Conservation (phyloP, 192 early-diverging fungal species). For the Neocallimastix lanati region DNA sequence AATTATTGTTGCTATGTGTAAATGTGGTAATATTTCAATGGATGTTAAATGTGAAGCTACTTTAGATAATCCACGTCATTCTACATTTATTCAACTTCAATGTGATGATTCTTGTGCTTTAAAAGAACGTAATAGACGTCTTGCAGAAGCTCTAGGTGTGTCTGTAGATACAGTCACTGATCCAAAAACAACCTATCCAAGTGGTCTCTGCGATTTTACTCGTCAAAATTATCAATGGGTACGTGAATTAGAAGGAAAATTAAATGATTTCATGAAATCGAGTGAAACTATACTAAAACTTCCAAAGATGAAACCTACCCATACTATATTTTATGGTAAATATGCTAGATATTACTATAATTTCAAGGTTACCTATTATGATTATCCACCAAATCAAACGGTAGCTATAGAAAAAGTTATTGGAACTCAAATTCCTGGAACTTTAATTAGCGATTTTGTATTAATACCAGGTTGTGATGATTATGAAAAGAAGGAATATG, state of each 20-base stretch:
- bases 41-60: slow-evolving; percentile 52
- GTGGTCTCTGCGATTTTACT: slow-evolving; percentile 1
- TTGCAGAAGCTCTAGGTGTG: slow-evolving; percentile 64
- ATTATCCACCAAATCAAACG: slow-evolving; percentile 14
- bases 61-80: slow-evolving; percentile 11
- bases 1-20: slow-evolving; percentile 39
- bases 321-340: slow-evolving; percentile 42
- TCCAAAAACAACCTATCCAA: slow-evolving; percentile 5
- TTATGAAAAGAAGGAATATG: background rate
- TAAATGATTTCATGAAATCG: slow-evolving; percentile 16
- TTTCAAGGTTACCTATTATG: slow-evolving; percentile 12
- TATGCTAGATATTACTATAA: slow-evolving; percentile 20
- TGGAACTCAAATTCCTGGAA: background rate
- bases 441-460: background rate
- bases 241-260: background rate
- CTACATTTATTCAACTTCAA: slow-evolving; percentile 20
- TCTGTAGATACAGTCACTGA: slow-evolving; percentile 10
- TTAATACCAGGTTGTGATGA: slow-evolving; percentile 1
- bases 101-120: slow-evolving; percentile 73
- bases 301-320: slow-evolving; percentile 30
- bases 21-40: slow-evolving; percentile 48
- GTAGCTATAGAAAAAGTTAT: background rate
- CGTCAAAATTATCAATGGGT: slow-evolving; percentile 1
- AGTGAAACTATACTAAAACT: slow-evolving; percentile 47
- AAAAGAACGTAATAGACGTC: slow-evolving; percentile 52